Evolutionary conservation across 73 alveolate genomes (phyloP), one percentile per base, ranked within the genome.

Genomic region (Durusdinium trenchii): DNA sequence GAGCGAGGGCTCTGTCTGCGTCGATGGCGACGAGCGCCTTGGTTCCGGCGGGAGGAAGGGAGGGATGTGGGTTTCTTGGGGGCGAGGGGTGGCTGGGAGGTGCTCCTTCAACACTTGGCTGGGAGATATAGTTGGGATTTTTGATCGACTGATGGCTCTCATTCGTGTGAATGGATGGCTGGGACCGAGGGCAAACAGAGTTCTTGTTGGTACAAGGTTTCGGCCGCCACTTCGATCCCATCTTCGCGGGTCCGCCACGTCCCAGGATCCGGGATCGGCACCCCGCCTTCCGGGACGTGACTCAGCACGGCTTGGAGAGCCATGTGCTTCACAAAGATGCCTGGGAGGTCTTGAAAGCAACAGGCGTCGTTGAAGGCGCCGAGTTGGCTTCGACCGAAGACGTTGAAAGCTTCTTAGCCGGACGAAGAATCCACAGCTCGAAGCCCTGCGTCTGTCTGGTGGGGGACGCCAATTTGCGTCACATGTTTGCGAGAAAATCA

Each of bases 321-420:
- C 98, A 57, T 42, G 89, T 91, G 36, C 76, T 91, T 73, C 98
- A 91, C 45, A 91, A 91, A 69, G 98, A 91, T 48, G 98, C 98
- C 46, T 91, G 98, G 98, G 98, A 69, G 43, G 48, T 57, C 46
- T 89, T 91, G 60, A 91, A 91, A 52, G 98, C 54, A 46, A 86
- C 95, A 43, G 95, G 95, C 60, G 36, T 54, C 30, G 95, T 86
- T 42, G 95, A 86, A 86, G 95, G 95, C 95, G 46, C n/a, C n/a
- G n/a, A n/a, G n/a, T n/a, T n/a, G n/a, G n/a, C n/a, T n/a, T n/a
- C n/a, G n/a, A n/a, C n/a, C n/a, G n/a, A n/a, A n/a, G n/a, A n/a
- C n/a, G n/a, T n/a, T n/a, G n/a, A n/a, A n/a, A n/a, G n/a, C n/a
- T n/a, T n/a, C n/a, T n/a, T n/a, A n/a, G n/a, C n/a, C n/a, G n/a